Conservation (phyloP, 1,139 yeast genomes). For the Arxiozyma slooffiae region DNA sequence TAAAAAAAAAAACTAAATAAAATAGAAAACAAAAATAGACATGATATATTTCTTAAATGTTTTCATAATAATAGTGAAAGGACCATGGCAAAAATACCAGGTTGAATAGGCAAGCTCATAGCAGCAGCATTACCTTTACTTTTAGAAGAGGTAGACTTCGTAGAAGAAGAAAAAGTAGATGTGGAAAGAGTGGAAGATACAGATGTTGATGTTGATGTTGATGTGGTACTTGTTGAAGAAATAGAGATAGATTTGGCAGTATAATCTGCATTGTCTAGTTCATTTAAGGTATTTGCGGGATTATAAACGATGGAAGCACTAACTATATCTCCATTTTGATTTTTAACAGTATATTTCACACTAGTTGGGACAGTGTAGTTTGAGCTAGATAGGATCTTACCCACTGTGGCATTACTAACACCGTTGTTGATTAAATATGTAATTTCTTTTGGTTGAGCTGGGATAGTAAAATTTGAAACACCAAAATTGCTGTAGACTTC, state of each 20-base stretch:
- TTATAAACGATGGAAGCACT: constrained; percentile 46
- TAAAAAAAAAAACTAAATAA: not conserved
- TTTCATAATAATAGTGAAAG: constrained; percentile 13
- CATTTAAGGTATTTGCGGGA: constrained; percentile 34
- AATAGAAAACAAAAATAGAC: not conserved
- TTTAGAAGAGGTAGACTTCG: constrained; percentile 5
- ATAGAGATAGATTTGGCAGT: constrained; percentile 17
- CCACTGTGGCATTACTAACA: constrained; percentile 41
- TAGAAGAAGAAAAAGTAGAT: constrained; percentile 2
- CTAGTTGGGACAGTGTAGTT: constrained; percentile 34
- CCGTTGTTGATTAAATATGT: constrained; percentile 41
- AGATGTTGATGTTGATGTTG: constrained; percentile 8
- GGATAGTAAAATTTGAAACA: constrained; percentile 36
- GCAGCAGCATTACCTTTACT: constrained; percentile 15
- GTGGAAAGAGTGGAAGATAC: no score
- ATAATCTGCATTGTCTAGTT: constrained; percentile 30
- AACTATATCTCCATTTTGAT: constrained; percentile 44
- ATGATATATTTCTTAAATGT: no score
- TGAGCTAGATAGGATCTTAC: constrained; percentile 34
- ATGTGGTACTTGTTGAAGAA: constrained; percentile 6
- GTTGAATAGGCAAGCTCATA: constrained; percentile 5
- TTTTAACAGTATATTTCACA: constrained; percentile 37
- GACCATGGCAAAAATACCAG: constrained; percentile 13
- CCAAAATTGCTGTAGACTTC: constrained; percentile 33
- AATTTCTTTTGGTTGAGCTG: constrained; percentile 37